Conservation (phyloP, 2,329 filamentous ascomycete species). For the Clonostachys rhizophaga region DNA sequence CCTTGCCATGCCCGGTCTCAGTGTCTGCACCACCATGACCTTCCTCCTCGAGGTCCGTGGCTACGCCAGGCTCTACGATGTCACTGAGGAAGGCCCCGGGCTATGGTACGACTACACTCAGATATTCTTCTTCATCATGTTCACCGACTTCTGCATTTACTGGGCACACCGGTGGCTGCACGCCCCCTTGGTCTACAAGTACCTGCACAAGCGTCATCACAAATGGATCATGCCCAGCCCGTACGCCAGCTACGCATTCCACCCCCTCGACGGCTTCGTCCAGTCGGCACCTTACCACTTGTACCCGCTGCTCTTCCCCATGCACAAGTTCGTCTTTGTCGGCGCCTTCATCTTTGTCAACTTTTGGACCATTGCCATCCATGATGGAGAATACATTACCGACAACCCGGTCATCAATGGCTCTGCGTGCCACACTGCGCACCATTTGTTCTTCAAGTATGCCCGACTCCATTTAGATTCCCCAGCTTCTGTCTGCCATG, state of each 20-base stretch:
- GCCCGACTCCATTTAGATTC: too few relatives aligned
- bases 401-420: constrained; percentile 92
- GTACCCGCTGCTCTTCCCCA: constrained; percentile 87
- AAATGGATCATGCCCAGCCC: constrained; percentile 99
- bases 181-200: constrained; percentile 73
- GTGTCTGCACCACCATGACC: constrained; percentile 73
- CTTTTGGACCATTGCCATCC: constrained; percentile 94
- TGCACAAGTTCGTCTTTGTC: constrained; percentile 88
- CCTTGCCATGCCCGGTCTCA: constrained; percentile 74
- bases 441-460: constrained; percentile 53
- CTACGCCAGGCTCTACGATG: constrained; percentile 83
- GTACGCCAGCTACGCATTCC: constrained; percentile 89
- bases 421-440: constrained; percentile 77
- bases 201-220: constrained; percentile 94
- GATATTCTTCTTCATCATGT: constrained; percentile 82
- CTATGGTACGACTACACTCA: constrained; percentile 75
- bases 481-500: too few relatives aligned
- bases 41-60: constrained; percentile 82
- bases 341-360: constrained; percentile 88
- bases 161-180: constrained; percentile 86
- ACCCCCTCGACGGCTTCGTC: constrained; percentile 85
- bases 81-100: constrained; percentile 69
- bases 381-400: constrained; percentile 91
- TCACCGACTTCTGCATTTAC: constrained; percentile 89
- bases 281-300: constrained; percentile 91